Conservation (phyloP, 441 rosid species). For the Cnidoscolus chayamansa region DNA sequence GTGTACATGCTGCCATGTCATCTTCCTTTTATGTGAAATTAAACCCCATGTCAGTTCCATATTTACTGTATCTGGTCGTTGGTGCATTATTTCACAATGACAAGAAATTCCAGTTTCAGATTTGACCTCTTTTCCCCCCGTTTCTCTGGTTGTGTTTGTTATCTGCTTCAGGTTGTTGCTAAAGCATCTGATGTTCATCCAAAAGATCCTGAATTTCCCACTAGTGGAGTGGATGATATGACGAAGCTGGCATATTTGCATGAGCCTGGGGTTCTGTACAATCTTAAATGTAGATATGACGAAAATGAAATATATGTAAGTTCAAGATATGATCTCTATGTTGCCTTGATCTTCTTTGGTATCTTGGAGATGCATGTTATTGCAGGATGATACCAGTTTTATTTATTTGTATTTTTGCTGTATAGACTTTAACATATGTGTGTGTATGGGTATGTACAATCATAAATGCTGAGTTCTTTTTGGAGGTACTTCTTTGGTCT, state of each 20-base stretch:
- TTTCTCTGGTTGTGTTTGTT: slow-evolving; percentile 7
- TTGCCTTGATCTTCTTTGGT: slow-evolving; percentile 7
- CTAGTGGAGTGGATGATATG: slow-evolving; percentile 90
- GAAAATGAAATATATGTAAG: slow-evolving; percentile 89
- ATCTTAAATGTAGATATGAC: slow-evolving; percentile 63
- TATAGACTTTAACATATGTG: background rate
- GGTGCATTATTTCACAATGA: slow-evolving; percentile 5
- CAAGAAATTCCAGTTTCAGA: slow-evolving; percentile 3
- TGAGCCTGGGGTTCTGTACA: slow-evolving; percentile 87
- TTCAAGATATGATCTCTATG: slow-evolving; percentile 20
- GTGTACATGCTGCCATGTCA: background rate
- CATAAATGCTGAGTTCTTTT: background rate
- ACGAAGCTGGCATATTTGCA: slow-evolving; percentile 91
- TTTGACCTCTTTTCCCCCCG: background rate
- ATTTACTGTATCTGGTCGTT: slow-evolving; percentile 35
- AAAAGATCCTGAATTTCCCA: slow-evolving; percentile 88
- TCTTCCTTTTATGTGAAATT: background rate
- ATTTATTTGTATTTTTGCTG: background rate
- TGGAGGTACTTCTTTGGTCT: slow-evolving; percentile 6
- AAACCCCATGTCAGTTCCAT: slow-evolving; percentile 6
- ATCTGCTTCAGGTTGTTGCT: slow-evolving; percentile 50
- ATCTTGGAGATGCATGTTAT: background rate
- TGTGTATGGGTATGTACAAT: background rate
- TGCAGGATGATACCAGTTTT: background rate
- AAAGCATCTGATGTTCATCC: slow-evolving; percentile 56